These are phyloP conservation scores for Rhodotorula sp. DNA, from an alignment of 1,284 basidiomycete genomes.

Conservation along the genomic window DNA sequence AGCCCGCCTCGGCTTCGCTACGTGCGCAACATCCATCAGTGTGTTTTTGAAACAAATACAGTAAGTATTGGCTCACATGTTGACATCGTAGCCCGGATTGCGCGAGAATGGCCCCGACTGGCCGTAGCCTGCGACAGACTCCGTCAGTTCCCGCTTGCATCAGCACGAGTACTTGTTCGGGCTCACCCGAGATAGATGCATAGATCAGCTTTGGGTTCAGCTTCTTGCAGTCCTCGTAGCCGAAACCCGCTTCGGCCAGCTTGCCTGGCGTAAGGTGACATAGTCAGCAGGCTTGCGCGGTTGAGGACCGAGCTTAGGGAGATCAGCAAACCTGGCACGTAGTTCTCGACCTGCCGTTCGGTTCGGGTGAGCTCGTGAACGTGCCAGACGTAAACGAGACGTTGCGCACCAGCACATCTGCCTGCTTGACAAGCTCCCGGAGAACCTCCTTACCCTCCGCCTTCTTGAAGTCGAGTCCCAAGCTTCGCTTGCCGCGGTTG, in stretches of 20 bases:
- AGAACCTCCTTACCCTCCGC: slow-evolving; percentile 76
- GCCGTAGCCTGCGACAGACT: slow-evolving; percentile 70
- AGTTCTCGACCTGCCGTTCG: slow-evolving; percentile 76
- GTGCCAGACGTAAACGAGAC: too few species aligned
- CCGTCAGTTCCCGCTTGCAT: not conserved
- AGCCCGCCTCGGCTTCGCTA: slow-evolving; percentile 84
- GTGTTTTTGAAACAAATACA: not conserved
- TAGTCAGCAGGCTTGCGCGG: not conserved
- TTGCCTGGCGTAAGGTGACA: slow-evolving; percentile 60
- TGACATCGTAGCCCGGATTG: slow-evolving; percentile 85
- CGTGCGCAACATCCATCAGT: slow-evolving; percentile 46
- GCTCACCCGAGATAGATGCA: slow-evolving; percentile 77
- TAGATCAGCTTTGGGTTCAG: slow-evolving; percentile 84
- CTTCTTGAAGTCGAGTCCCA: slow-evolving; percentile 84
- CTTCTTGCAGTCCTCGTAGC: slow-evolving; percentile 76
- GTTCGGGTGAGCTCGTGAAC: too few species aligned
- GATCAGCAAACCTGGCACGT: slow-evolving; percentile 23
- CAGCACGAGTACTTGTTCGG: too few species aligned
- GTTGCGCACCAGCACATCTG: slow-evolving; percentile 72
- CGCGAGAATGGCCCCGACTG: slow-evolving; percentile 85
- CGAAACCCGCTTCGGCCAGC: slow-evolving; percentile 77
- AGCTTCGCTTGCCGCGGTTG: slow-evolving; percentile 61
- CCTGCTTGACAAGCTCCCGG: slow-evolving; percentile 67
- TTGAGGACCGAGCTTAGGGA: too few species aligned
- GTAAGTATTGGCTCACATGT: not conserved